Evolutionary conservation across 1,139 yeast genomes (phyloP), one percentile per base, ranked within the genome.

Genomic region (Suhomyces bolitotheri): DNA sequence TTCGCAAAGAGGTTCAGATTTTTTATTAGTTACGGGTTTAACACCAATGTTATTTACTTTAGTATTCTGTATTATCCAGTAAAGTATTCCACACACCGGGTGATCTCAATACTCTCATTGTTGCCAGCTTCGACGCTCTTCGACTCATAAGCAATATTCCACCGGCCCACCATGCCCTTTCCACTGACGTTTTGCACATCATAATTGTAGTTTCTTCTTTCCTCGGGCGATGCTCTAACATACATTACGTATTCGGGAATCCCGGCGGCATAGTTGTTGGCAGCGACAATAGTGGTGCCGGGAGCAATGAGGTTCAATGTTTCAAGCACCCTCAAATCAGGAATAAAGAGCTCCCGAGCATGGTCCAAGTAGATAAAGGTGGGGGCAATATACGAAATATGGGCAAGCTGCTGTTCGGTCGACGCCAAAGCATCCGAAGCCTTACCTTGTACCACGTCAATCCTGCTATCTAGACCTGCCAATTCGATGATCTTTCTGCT

Each of bases 281-380:
- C 76, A 2, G 74, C 76, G 31, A 60, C 56, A 19, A 73, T 49
- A 3, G 58, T 44, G 0, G 76, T 61, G 0, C 74, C 76, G 7
- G 66, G 64, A 0, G 62, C 63, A 28, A 73, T 52, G 34, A 71
- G 51, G 13, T 64, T 62, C 27, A 68, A 42, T 0, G 72, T 49
- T 42, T 73, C 78, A 32, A 71, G 45, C 2, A 68, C 60, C 25
- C 76, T 49, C 25, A 72, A 52, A 42, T 73, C 77, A 1, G 74
- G 66, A 7, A 69, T 59, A 40, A 71, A 73, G 27, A 50, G 34
- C 15, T 56, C 58, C 41, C 66, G 65, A 49, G 57, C 54, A 44
- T 72, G 78, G 47, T 73, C 75, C 34, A 73, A 57, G 40, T 72
- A 64, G 2, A 67, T 48, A 29, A 71, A 54, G 36, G 69, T 75